Evolutionary conservation across 441 rosid genomes (phyloP), one percentile per base, ranked within the genome.

Genomic region (Metrosideros polymorpha): DNA sequence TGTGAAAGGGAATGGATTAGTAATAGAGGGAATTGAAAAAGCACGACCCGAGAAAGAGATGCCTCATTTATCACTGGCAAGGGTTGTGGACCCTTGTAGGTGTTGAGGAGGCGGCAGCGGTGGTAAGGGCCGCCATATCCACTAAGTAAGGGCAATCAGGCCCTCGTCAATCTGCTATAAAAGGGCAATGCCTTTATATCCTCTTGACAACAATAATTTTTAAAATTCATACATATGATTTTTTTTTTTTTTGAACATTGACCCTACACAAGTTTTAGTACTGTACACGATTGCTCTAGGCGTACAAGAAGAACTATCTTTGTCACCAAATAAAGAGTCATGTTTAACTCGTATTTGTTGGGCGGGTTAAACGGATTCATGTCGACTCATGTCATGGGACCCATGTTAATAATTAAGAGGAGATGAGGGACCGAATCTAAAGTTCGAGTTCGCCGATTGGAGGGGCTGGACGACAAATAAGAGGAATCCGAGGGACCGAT

Each of bases 151-250:
- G 42, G 42, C 75, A 30, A 61, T 24, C 6, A 17, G 1, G 22
- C 39, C 2, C 9, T 6, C 7, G 51, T 12, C 51, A 0, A 18
- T 8, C 0, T 4, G 22, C 3, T 14, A 6, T 0, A 4, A 59
- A 3, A 0, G 35, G 71, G 10, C 5, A 2, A 17, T 4, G 6
- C 51, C 14, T 3, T 49, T 49, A 12, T 49, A 49, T 49, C 51
- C n/a, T n/a, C n/a, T n/a, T n/a, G n/a, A n/a, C n/a, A n/a, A n/a
- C n/a, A n/a, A n/a, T n/a, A n/a, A n/a, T n/a, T n/a, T n/a, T 12
- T 47, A 47, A 4, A 47, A 47, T 47, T 47, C 13, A 7, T 9
- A 47, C 12, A 47, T 13, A 2, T 3, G 50, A 47, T 47, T 47
- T 43, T 39, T 43, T 8, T 43, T 43, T 43, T 43, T 43, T 7